Evolutionary conservation across 2,329 filamentous ascomycete genomes (phyloP).

Genomic region (Teratosphaeria nubilosa): DNA sequence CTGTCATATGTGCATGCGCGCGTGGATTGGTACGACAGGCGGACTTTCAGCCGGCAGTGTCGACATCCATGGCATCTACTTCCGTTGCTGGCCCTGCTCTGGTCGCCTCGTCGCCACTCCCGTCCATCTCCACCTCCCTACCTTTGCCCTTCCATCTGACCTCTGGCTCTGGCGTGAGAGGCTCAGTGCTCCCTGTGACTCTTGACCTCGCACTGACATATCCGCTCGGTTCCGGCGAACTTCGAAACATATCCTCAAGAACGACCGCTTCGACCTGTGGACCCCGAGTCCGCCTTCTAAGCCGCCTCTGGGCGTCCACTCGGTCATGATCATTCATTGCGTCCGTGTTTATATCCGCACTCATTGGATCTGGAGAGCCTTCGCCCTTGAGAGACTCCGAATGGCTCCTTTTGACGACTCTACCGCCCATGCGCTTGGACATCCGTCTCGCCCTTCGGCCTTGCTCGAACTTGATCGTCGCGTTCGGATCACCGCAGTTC

Average conservation of each 20-base stretch:
- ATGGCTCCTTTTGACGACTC: constrained; percentile 36
- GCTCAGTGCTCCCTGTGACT: background rate
- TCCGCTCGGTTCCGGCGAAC: background rate
- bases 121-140: background rate
- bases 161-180: background rate
- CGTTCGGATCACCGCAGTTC: constrained; percentile 14
- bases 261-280: constrained; percentile 23
- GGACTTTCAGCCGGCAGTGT: background rate
- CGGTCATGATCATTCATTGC: constrained; percentile 30
- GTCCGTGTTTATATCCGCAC: constrained; percentile 30
- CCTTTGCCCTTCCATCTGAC: background rate
- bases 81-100: background rate
- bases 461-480: constrained; percentile 16
- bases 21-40: background rate
- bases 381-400: constrained; percentile 37
- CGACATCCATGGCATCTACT: background rate
- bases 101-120: background rate
- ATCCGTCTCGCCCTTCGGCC: constrained; percentile 26
- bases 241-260: constrained; percentile 1
- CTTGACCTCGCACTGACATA: background rate
- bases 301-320: constrained; percentile 29
- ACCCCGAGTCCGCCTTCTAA: constrained; percentile 33
- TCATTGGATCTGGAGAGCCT: constrained; percentile 8
- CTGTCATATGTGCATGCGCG: background rate
- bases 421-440: constrained; percentile 28